Percentiles rank a stretch among this genome's conserved stretches.
Evolutionary conservation across 176 grass and related monocot species (phyloP).

Genomic region (Coix lacrymajobi): DNA sequence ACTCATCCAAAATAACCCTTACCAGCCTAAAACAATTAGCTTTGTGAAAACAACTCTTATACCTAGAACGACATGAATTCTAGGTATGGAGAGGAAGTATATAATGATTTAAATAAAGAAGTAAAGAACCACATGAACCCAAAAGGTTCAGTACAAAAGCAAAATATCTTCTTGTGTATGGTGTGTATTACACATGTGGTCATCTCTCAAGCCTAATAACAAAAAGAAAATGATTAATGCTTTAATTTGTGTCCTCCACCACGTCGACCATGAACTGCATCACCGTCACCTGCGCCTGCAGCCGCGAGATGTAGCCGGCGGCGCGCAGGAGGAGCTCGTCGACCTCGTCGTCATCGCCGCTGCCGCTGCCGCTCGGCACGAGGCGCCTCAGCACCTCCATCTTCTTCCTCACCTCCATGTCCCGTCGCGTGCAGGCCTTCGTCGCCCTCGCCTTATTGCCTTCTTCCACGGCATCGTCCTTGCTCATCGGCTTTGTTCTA

Average conservation of each 20-base stretch:
- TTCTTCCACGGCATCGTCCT: not conserved
- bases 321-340: constrained; percentile 39
- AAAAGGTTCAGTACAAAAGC: not conserved
- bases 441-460: not conserved
- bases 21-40: no score
- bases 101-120: not conserved
- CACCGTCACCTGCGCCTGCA: constrained; percentile 37
- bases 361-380: constrained; percentile 10
- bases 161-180: not conserved
- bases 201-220: not conserved
- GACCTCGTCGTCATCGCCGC: not conserved
- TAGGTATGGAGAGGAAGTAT: no score
- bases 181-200: not conserved
- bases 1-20: no score
- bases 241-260: constrained; percentile 20
- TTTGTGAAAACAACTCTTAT: no score
- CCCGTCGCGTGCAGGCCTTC: not conserved
- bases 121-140: not conserved
- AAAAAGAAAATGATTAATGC: not conserved
- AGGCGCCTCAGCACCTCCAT: constrained; percentile 39
- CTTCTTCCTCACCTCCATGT: constrained; percentile 31
- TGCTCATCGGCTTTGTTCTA: not conserved
- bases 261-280: constrained; percentile 53
- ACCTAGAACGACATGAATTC: no score
- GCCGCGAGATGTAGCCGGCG: constrained; percentile 40